Base-by-base conservation (phyloP, 2,329 filamentous ascomycete species). In the Ascochyta rabiei region DNA sequence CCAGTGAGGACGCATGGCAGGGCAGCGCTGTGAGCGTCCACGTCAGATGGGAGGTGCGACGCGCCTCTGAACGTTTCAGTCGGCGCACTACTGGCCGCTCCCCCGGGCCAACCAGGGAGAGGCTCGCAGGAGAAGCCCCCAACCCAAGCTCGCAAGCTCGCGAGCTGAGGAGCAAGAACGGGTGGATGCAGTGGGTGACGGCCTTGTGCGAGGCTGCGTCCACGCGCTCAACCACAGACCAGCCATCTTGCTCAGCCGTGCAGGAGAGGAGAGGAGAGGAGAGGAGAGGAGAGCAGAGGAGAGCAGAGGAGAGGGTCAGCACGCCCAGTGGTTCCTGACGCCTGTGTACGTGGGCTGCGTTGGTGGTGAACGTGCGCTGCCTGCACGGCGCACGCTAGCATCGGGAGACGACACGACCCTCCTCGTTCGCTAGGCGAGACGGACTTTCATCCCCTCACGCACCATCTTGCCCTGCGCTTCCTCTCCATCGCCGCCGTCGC, bases 41-140 rank as follows among this genome's bases (percentile, higher is more conserved):
- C 68, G 69, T 70, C 67, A 71, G 68, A 67, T 57, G 56, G 56
- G 49, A 48, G 47, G 50, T 33, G 52, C 62, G 64, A 66, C 65
- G 65, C 69, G 66, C 67, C 65, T 67, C 61, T 65, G 61, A 44
- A 26, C 58, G 68, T 71, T 71, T 71, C 68, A 72, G 54, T 52
- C 46, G 33, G 39, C 44, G 6, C 38, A 42, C 45, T 49, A 30
- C 41, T 50, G 38, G 30, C 52, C 52, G 46, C 8, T 33, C 55
- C 42, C 57, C 45, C 39, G 56, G 64, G 60, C 66, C 66, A 69
- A 55, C 64, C 52, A 68, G 62, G 59, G 46, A 55, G 42, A 41
- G 47, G 31, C 39, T 42, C 50, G 18, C 45, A 41, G 23, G 37
- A 35, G 40, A 48, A 53, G 62, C 57, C 62, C 61, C 53, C 37